Evolutionary conservation across 2,329 filamentous ascomycete species (phyloP).

Genomic region (Colletotrichum viniferum): DNA sequence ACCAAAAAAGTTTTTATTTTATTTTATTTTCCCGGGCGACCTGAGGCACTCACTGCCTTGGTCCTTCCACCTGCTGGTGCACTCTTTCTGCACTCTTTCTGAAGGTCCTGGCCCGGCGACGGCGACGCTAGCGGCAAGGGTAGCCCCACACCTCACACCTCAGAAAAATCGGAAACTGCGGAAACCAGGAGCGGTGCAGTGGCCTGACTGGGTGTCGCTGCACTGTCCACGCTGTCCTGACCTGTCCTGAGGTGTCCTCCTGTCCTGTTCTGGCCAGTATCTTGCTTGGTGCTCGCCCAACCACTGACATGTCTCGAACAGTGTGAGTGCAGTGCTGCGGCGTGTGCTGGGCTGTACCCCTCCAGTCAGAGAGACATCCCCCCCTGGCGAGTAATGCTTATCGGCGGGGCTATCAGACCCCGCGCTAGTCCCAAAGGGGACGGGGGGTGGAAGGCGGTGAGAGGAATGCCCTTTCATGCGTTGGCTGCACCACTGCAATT

Average conservation of each 20-base stretch:
- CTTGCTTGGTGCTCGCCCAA: not conserved
- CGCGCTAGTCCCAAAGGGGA: conserved; percentile 23
- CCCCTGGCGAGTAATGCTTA: conserved; percentile 28
- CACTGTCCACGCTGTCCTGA: not conserved
- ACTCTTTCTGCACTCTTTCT: not conserved
- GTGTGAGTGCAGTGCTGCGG: not conserved
- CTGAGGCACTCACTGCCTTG: not conserved
- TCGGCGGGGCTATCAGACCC: conserved; percentile 26
- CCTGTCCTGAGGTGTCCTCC: not conserved
- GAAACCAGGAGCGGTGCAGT: conserved; percentile 22
- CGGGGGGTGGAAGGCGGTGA: conserved; percentile 29
- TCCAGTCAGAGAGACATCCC: not conserved
- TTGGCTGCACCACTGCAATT: conserved; percentile 9
- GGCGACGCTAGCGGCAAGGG: conserved; percentile 21
- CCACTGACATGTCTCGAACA: not conserved
- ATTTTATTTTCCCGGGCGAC: not conserved
- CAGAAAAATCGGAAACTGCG: conserved; percentile 21
- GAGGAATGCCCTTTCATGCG: conserved; percentile 24
- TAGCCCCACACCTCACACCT: conserved; percentile 13
- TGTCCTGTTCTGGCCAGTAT: not conserved
- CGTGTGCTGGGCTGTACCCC: not conserved
- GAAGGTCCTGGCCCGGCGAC: conserved; percentile 17
- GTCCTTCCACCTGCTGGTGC: not conserved
- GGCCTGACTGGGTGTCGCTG: conserved; percentile 18
- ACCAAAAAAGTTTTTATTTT: conserved; percentile 26